These are phyloP conservation scores for Oxalis stricta DNA, from an alignment of 441 rosid genomes.

Conservation along the genomic window DNA sequence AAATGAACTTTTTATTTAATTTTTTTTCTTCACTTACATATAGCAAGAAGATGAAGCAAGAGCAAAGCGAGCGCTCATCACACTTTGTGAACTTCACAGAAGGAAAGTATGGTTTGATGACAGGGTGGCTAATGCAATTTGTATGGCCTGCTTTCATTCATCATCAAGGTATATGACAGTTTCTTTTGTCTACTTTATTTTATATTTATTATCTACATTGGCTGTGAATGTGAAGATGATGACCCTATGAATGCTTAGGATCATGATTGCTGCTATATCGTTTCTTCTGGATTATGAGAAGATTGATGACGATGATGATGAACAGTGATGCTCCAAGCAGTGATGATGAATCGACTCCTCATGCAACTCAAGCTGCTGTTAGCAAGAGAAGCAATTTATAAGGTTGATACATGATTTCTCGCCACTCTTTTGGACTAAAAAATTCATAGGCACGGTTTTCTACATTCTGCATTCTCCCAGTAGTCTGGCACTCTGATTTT, in stretches of 20 bases:
- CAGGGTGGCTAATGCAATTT: conserved; percentile 81
- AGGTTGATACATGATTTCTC: conserved; percentile 38
- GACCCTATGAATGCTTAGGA: conserved; percentile 26
- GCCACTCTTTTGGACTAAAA: no score
- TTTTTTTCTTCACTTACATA: background rate
- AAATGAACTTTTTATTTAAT: background rate
- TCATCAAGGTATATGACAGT: conserved; percentile 43
- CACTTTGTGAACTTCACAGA: conserved; percentile 66
- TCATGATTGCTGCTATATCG: conserved; percentile 61
- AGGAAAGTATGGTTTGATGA: conserved; percentile 86
- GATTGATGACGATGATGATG: conserved; percentile 49
- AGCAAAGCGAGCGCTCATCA: conserved; percentile 66
- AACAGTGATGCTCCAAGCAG: conserved; percentile 64
- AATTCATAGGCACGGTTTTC: no score
- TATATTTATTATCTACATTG: conserved; percentile 1
- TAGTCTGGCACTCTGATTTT: background rate
- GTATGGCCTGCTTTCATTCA: conserved; percentile 77
- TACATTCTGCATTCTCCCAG: no score
- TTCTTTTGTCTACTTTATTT: conserved; percentile 5
- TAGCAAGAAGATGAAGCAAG: conserved; percentile 73
- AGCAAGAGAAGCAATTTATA: conserved; percentile 66
- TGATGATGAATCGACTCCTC: conserved; percentile 54
- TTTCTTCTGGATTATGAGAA: conserved; percentile 91
- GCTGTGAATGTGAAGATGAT: conserved; percentile 6
- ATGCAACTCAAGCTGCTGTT: conserved; percentile 26